Evolutionary conservation across 495 filamentous ascomycete genomes (phyloP), one percentile per base, ranked within the genome.

Genomic region (Oidiodendron maius): DNA sequence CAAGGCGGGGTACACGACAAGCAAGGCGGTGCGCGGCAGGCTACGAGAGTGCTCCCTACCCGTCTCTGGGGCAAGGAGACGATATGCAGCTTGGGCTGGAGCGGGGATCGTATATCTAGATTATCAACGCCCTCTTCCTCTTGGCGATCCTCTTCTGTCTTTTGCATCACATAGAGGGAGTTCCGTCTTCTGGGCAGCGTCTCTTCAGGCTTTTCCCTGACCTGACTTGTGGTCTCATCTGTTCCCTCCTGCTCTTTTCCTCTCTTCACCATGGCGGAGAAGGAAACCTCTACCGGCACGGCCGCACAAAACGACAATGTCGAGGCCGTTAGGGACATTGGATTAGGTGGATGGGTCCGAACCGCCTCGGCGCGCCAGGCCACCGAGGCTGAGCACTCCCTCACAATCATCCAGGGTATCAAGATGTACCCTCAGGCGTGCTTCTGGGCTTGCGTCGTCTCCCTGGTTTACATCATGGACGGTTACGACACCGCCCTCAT

Each of bases 401-500:
- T 65, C 50, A 54, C 47, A 26, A 32, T 64, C 3, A 23, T 32
- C 30, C 24, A 60, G 39, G 61, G 32, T 34, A 48, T 68, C 40
- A 53, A 48, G 26, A 53, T 59, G 18, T 70, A 70, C 49, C 65
- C 62, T n/a, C 61, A 67, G 40, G 67, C 67, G 16, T 57, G 65
- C 15, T 16, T 62, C n/a, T 54, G 51, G 51, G 43, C 51, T n/a
- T 16, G 37, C 10, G 13, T 71, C 13, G 51, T 71, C 16, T 68
- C 64, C 8, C 60, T 57, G 10, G 59, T 61, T 11, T 59, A 68
- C n/a, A 58, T 66, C 36, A 72, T 72, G 70, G 70, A 71, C 44
- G 67, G 66, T 17, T 72, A 64, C 52, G 69, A 72, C 51, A 59
- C 58, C 4, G 52, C 55, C 18, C 56, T 72, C 1, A 47, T 50